Evolutionary conservation across 2,329 filamentous ascomycete species (phyloP).

Genomic region (Epichloe uncinata): DNA sequence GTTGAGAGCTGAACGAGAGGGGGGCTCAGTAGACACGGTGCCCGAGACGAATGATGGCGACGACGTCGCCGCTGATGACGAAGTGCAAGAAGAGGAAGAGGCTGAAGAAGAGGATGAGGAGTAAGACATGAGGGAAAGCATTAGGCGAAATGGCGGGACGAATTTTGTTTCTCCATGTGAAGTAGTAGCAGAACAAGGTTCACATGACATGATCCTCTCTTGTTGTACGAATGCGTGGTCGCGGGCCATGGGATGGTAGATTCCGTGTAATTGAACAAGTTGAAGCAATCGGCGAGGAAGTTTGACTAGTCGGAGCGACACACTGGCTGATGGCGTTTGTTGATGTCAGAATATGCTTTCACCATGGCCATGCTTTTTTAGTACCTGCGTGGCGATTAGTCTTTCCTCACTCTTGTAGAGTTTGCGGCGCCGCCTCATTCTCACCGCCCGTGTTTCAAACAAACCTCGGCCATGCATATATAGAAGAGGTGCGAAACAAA

Average conservation of each 20-base stretch:
- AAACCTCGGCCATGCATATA: no score
- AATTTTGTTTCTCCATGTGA: neutral
- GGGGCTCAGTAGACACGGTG: conserved; percentile 25
- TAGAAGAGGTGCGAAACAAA: no score
- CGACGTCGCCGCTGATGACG: conserved; percentile 1
- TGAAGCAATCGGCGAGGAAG: conserved; percentile 1
- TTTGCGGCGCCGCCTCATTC: no score
- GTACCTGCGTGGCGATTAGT: no score
- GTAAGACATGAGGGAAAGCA: conserved; percentile 12
- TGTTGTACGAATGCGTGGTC: neutral
- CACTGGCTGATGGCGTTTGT: neutral
- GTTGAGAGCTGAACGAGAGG: conserved; percentile 65
- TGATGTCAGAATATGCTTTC: no score
- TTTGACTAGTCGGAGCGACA: neutral
- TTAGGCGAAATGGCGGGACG: conserved; percentile 2
- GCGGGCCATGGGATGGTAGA: neutral
- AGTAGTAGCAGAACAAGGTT: neutral
- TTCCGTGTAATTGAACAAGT: neutral
- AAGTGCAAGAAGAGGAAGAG: conserved; percentile 11
- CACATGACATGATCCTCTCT: neutral
- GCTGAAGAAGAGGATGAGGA: conserved; percentile 12
- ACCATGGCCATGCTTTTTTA: no score
- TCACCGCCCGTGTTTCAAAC: no score
- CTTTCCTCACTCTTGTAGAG: no score
- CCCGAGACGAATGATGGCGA: conserved; percentile 2